Evolutionary conservation across 108 stramenopile genomes (phyloP), one percentile per base, ranked within the genome.

Genomic region (Pseudonitzschia multistriata): DNA sequence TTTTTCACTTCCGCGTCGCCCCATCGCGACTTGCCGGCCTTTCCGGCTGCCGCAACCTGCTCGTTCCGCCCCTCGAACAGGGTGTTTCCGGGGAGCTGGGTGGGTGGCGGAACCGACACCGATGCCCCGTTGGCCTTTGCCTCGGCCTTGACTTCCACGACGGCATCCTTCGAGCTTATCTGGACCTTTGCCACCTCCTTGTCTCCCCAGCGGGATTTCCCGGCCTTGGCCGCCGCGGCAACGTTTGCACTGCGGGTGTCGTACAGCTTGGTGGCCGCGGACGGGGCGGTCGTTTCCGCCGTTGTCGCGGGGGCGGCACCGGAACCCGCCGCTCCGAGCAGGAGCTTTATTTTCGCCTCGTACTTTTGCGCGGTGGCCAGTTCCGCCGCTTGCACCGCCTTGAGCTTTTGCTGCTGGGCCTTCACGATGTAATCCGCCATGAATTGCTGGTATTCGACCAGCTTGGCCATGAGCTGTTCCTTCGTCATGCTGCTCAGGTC

Each of bases 341-440:
- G 27, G 48, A 78, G 37, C 42, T 56, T 37, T n/a, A 81, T 50
- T 47, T 71, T 70, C 48, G 73, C 70, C 53, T 77, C 73, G 47
- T 77, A 78, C 49, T 74, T 66, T 33, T 62, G 37, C 21, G 47
- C 64, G n/a, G 72, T 49, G 19, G 71, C 67, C 33, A 35, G 22
- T 52, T 74, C 74, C 1, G 75, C 71, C 3, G 71, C 75, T 42
- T n/a, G n/a, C 31, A 81, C 67, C 15, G 80, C 80, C 42, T 73
- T 48, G 11, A 49, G 42, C 63, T 92, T 88, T 55, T 84, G 83
- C 42, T 85, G 67, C 66, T 89, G 88, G 29, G 91, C 74, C 31
- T 85, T 77, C 27, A 92, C 85, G 66, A 92, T 88, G 63, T 92
- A 92, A 49, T 86, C 81, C 27, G 82, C 72, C 85, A 92, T 87